Evolutionary conservation across 129 eudicot species (phyloP), one percentile per base, ranked within the genome.

Genomic region (Arctium lappa): DNA sequence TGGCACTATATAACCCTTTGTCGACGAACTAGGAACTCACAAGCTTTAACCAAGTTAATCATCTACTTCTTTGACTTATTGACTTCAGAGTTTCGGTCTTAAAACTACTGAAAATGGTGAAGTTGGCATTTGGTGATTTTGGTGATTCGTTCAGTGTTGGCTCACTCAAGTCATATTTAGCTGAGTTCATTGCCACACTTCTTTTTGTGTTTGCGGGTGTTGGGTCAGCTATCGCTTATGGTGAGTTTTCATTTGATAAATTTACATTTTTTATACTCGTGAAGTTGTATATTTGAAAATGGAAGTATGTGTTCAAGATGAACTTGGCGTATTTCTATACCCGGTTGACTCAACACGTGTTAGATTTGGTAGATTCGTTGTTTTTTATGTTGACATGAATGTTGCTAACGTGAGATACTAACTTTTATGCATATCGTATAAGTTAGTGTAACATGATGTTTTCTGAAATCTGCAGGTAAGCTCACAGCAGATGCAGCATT

Each of bases 111-210:
- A 88, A 84, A 72, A 90, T 90, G 94, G 94, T 90, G 90, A 91
- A 86, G 87, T 74, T 91, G 34, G 86, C 90, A 6, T 77, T 91
- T 65, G 94, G 94, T 36, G 88, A 89, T 85, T 37, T 88, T 56
- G 94, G 91, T 74, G 94, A 91, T 72, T 91, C 94, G 0, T 85
- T 91, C 9, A 86, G 89, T 48, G 84, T 42, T 2, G 80, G 78
- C 8, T 91, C 94, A 34, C 5, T 91, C 13, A 91, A 89, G 82
- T 63, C 88, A 0, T 91, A 91, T 30, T 70, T 91, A 44, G 92
- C 94, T 42, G 94, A 91, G 87, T 91, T 91, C 76, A 88, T 91
- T 73, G 92, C 94, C 72, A 91, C 94, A 6, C 89, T 91, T 62
- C 88, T 91, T 13, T 91, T 91, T 27, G 92, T 91, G 33, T 91